Percentiles rank a stretch among this genome's conserved stretches.
Conservation (phyloP, 768 basidiomycete species). For the Termitomyces sp. region DNA sequence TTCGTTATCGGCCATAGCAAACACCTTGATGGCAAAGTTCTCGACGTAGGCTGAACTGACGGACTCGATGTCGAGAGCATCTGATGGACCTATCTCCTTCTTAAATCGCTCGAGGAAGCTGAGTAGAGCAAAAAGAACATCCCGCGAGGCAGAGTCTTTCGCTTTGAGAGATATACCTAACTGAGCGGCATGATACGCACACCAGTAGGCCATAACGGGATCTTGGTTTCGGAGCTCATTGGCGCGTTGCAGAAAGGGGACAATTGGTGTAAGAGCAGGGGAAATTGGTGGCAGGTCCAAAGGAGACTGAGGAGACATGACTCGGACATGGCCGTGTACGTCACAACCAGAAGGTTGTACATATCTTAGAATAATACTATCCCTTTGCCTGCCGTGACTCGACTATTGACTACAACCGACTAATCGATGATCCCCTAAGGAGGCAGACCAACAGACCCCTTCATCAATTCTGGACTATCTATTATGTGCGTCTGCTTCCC, state of each 20-base stretch:
- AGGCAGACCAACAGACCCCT: constrained; percentile 19
- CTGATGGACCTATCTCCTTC: constrained; percentile 60
- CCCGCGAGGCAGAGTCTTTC: constrained; percentile 57
- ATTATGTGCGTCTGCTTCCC: constrained; percentile 17
- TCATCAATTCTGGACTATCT: constrained; percentile 32
- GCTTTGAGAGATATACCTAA: constrained; percentile 72
- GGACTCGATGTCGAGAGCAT: constrained; percentile 77
- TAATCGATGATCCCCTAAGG: not conserved
- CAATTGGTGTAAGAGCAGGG: constrained; percentile 55
- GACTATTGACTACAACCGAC: constrained; percentile 12
- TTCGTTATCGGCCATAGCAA: constrained; percentile 84
- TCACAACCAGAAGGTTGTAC: not conserved
- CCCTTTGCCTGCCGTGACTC: not conserved
- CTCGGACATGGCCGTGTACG: constrained; percentile 1
- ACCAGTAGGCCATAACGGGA: constrained; percentile 92
- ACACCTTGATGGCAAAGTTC: constrained; percentile 92
- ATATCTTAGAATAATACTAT: not conserved
- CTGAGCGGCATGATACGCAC: constrained; percentile 91
- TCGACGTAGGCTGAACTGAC: constrained; percentile 88
- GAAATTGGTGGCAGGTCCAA: constrained; percentile 60
- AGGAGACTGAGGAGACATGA: constrained; percentile 26
- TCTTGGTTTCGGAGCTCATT: constrained; percentile 81
- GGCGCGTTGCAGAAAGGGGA: constrained; percentile 84
- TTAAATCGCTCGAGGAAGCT: constrained; percentile 80
- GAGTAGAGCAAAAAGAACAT: constrained; percentile 69